Base-by-base conservation (phyloP, 2,329 filamentous ascomycete species). In the Venturia aucupariae region DNA sequence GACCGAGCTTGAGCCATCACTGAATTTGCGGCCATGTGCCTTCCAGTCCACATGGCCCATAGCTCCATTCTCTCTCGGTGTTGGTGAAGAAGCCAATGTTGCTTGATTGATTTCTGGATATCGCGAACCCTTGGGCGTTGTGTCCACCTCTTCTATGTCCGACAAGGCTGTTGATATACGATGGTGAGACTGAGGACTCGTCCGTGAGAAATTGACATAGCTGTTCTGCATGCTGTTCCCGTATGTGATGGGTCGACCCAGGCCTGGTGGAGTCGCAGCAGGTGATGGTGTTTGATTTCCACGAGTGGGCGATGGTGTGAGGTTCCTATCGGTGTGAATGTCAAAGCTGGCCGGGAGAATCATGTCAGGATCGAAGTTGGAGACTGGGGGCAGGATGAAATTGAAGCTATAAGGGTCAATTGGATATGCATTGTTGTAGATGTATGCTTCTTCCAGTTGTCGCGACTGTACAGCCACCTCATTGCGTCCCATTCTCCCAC, bases 341-440 rank as follows among this genome's bases (percentile, higher is more conserved):
- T 75, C 66, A 75, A 74, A 67, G n/a, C n/a, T n/a, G n/a, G n/a
- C n/a, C 81, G 68, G 62, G 62, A 97, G 79, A 71, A 97, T 96
- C 90, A 96, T 92, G 74, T 96, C 92, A 62, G 92, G 91, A 75
- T 96, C 95, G 64, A 91, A 95, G 71, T 97, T 46, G 42, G 80
- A 2, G 86, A 17, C 15, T 41, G 39, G 4, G 39, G 38, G 39
- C 39, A 2, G 8, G 1, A 13, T 15, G 19, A 48, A n/a, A n/a
- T n/a, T n/a, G 44, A 48, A 11, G 19, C 7, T n/a, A 22, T 22
- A 13, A 11, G 35, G 35, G 35, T 38, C 11, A 7, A 38, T 11
- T 11, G 7, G 35, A 6, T 38, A 8, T 6, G 7, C 35, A 38
- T 38, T 6, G 1, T 38, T 3, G 35, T 38, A n/a, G n/a, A n/a